Conservation (phyloP, 2,329 filamentous ascomycete species). For the Neonectria ditissima region DNA sequence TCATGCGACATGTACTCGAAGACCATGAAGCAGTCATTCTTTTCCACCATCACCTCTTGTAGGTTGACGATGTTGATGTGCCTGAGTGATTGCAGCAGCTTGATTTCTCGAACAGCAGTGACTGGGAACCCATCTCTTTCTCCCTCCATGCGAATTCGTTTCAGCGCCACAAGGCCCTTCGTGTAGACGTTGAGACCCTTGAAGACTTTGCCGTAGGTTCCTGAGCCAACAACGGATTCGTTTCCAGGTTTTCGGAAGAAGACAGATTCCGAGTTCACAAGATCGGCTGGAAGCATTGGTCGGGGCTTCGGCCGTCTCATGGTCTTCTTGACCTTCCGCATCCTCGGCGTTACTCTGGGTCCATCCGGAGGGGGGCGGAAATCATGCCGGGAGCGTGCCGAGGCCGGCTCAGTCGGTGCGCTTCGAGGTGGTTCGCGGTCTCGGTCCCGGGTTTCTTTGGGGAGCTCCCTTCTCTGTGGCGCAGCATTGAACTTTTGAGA, state of each 20-base stretch:
- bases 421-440: slow-evolving; percentile 63
- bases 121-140: slow-evolving; percentile 92
- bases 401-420: slow-evolving; percentile 67
- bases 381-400: slow-evolving; percentile 56
- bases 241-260: slow-evolving; percentile 98
- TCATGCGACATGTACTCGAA: slow-evolving; percentile 99
- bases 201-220: slow-evolving; percentile 96
- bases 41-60: slow-evolving; percentile 96
- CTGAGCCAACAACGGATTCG: slow-evolving; percentile 94
- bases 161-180: slow-evolving; percentile 83
- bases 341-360: slow-evolving; percentile 59
- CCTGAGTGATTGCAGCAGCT: slow-evolving; percentile 86
- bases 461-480: slow-evolving; percentile 59
- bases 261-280: slow-evolving; percentile 85
- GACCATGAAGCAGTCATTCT: slow-evolving; percentile 99
- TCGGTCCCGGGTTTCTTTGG: slow-evolving; percentile 52
- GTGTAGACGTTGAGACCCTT: slow-evolving; percentile 95
- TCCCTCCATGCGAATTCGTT: slow-evolving; percentile 93
- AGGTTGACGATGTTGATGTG: slow-evolving; percentile 86
- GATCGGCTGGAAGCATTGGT: slow-evolving; percentile 77
- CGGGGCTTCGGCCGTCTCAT: slow-evolving; percentile 78
- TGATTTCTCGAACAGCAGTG: slow-evolving; percentile 91
- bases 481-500: slow-evolving; percentile 76
- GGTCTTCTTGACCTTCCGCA: slow-evolving; percentile 74
- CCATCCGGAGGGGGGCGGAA: slow-evolving; percentile 50